Conservation (phyloP, 306 rosid genomes). For the Sicyos edulis region DNA sequence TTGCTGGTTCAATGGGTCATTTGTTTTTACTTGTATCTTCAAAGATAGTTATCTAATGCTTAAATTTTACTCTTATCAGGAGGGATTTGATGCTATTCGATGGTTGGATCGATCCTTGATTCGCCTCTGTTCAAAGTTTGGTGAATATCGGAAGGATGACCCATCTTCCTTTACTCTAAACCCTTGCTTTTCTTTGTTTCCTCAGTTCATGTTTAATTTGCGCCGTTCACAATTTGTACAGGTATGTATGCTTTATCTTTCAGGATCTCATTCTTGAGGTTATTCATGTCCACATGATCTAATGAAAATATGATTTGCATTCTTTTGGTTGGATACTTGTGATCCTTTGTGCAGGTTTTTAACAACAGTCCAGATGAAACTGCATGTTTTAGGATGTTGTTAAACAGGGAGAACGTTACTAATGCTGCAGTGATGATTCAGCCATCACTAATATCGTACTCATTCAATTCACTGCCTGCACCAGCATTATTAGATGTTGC, state of each 20-base stretch:
- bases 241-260: slow-evolving; percentile 34
- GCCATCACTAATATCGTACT: slow-evolving; percentile 79
- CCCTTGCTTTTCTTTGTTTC: slow-evolving; percentile 78
- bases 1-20: slow-evolving; percentile 11
- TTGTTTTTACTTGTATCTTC: not conserved
- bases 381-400: slow-evolving; percentile 88
- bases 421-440: slow-evolving; percentile 98
- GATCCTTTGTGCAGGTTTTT: slow-evolving; percentile 63
- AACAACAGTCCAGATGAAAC: slow-evolving; percentile 99
- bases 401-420: slow-evolving; percentile 82
- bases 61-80: slow-evolving; percentile 46
- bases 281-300: not conserved
- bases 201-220: slow-evolving; percentile 91
- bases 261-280: slow-evolving; percentile 13
- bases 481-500: slow-evolving; percentile 94
- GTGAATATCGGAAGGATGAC: slow-evolving; percentile 95
- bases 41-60: not conserved
- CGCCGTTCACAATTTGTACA: slow-evolving; percentile 96
- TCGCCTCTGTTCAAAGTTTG: slow-evolving; percentile 93
- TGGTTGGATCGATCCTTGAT: slow-evolving; percentile 95
- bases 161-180: slow-evolving; percentile 83
- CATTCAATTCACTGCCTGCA: slow-evolving; percentile 78
- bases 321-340: slow-evolving; percentile 14
- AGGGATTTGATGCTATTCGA: slow-evolving; percentile 85
- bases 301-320: not conserved